Base-by-base conservation (phyloP, 208 protist genomes). In the Wallacemonas rigidus region DNA sequence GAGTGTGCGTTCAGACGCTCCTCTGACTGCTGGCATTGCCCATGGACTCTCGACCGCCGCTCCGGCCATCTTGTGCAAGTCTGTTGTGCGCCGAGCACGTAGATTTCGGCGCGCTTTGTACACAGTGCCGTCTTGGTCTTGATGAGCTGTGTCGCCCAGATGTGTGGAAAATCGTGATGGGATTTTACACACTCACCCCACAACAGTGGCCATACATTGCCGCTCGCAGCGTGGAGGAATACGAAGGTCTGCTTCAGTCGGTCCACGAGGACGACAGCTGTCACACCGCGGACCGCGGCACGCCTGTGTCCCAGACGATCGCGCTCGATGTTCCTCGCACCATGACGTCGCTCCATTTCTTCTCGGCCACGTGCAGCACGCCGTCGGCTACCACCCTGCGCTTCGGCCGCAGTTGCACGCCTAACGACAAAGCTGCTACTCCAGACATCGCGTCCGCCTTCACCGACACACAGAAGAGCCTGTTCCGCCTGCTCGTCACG, bases 311-410 rank as follows among this genome's bases (percentile, higher is more conserved):
- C 14, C 79, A 65, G 41, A 44, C 67, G 6, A 85, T 97, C n/a
- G 90, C 94, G 50, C 45, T 89, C 40, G 92, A 97, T 61, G 84
- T 95, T 35, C 87, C 90, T 11, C 81, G 92, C 12, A 97, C 92
- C 3, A 92, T 95, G 87, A 77, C 90, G 0, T 80, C 89, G 1
- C 72, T 97, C 45, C 80, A 86, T 43, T 97, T 97, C 67, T 97
- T 94, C 62, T 67, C n/a, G 44, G 45, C 11, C 54, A 81, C 65
- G 40, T 67, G 38, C 51, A 69, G 15, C 54, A 69, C 35, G 7
- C 17, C 56, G 12, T 44, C 56, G 8, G 38, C 56, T 3, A 15
- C 56, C 36, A 62, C 36, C 26, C 17, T 12, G 56, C 56, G 56
- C 36, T 62, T 62, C 26, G 56, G 56, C 15, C 9, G 36, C 56